These are phyloP conservation scores for Adansonia digitata DNA, from an alignment of 345 rosid genomes.

Conservation along the genomic window DNA sequence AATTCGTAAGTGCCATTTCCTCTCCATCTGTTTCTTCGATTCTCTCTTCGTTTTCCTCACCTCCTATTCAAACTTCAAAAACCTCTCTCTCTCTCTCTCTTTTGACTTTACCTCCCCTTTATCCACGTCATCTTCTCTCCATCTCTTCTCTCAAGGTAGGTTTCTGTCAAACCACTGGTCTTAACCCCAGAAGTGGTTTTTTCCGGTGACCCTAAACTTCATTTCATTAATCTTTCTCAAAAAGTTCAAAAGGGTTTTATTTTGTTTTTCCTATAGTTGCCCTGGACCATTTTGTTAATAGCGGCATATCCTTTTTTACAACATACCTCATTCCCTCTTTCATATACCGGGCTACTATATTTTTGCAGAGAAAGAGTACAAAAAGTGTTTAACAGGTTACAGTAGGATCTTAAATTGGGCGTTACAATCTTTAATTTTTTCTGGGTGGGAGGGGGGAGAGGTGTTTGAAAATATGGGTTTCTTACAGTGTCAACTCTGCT, in stretches of 20 bases:
- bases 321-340: not conserved
- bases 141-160: not conserved
- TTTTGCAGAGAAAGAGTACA: not conserved
- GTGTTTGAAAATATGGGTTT: no score
- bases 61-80: constrained; percentile 5
- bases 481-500: constrained; percentile 19
- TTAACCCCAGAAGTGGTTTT: not conserved
- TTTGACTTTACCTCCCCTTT: not conserved
- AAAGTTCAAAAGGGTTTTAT: not conserved
- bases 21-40: constrained; percentile 27
- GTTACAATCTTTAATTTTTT: constrained; percentile 15
- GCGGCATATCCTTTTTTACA: not conserved
- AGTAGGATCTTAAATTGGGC: constrained; percentile 15
- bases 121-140: not conserved
- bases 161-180: not conserved
- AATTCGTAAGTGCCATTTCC: constrained; percentile 51
- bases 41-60: constrained; percentile 25
- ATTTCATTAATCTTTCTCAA: not conserved
- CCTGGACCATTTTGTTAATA: not conserved
- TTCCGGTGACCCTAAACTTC: constrained; percentile 5
- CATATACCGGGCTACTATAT: constrained; percentile 1
- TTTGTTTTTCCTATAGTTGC: not conserved
- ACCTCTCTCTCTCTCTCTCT: constrained; percentile 11
- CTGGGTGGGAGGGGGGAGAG: not conserved
- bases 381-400: not conserved